phyloP scores from a whole-genome alignment of 2,329 filamentous ascomycete species.

The Chaetomium olivaceum region DNA sequence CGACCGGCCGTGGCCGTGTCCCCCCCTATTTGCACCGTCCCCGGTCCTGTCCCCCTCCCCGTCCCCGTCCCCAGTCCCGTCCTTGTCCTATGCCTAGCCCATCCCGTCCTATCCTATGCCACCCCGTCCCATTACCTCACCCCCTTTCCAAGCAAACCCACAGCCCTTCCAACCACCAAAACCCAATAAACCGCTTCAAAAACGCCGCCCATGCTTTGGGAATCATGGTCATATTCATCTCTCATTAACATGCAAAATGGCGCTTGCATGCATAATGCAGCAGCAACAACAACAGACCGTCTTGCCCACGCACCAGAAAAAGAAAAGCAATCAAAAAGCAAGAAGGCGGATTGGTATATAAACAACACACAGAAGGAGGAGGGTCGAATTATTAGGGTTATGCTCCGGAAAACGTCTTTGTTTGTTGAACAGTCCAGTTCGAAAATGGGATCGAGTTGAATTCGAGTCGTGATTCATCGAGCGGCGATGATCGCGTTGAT shows the following conservation, averaged over 20 bases:
- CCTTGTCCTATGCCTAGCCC: background rate
- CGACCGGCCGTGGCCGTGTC: background rate
- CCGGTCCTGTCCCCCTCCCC: background rate
- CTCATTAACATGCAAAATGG: slow-evolving; percentile 19
- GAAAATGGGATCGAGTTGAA: background rate
- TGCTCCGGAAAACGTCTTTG: background rate
- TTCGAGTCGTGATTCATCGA: slow-evolving; percentile 1
- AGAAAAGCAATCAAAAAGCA: background rate
- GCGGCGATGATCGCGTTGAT: background rate
- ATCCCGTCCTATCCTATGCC: background rate
- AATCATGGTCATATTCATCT: slow-evolving; percentile 30
- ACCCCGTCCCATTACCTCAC: background rate
- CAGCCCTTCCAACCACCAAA: background rate
- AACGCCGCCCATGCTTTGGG: slow-evolving; percentile 34
- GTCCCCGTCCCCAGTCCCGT: no score
- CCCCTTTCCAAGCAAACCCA: background rate
- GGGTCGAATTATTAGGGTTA: background rate
- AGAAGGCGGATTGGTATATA: background rate
- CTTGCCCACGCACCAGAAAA: background rate
- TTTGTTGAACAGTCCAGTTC: background rate
- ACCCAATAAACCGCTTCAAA: background rate
- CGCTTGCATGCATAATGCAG: slow-evolving; percentile 12
- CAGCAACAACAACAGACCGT: slow-evolving; percentile 15
- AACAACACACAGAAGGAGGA: slow-evolving; percentile 2
- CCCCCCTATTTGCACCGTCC: background rate